Evolutionary conservation across 1,139 yeast genomes (phyloP).

Genomic region (Suhomyces maxii): DNA sequence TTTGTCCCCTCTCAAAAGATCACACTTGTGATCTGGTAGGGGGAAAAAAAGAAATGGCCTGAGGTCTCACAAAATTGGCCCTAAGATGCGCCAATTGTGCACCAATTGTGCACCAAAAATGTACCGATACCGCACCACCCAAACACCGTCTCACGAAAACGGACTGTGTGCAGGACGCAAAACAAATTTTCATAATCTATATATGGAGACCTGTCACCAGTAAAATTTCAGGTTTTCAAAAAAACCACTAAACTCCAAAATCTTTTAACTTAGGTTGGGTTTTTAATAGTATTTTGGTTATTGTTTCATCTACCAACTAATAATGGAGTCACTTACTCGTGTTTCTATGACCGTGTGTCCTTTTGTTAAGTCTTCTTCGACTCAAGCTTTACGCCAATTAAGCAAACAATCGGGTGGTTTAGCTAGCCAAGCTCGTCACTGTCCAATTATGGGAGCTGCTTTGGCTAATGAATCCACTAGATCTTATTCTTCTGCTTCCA

Average conservation of each 20-base stretch:
- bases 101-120: background rate
- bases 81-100: background rate
- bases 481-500: slow-evolving; percentile 57
- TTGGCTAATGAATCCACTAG: slow-evolving; percentile 43
- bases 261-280: background rate
- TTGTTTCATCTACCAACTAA: background rate
- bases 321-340: slow-evolving; percentile 78
- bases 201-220: slow-evolving; percentile 1
- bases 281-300: background rate
- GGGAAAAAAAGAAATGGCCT: background rate
- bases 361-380: slow-evolving; percentile 70
- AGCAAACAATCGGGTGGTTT: slow-evolving; percentile 46
- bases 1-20: background rate
- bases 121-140: background rate
- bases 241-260: background rate
- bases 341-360: slow-evolving; percentile 85
- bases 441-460: slow-evolving; percentile 90
- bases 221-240: background rate
- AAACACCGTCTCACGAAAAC: background rate
- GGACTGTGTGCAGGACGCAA: slow-evolving; percentile 4
- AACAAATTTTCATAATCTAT: slow-evolving; percentile 8
- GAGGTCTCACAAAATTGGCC: background rate
- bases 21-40: background rate
- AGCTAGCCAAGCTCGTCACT: slow-evolving; percentile 64
- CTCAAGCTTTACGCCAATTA: slow-evolving; percentile 58